Base-by-base conservation (phyloP, 2,329 filamentous ascomycete species). In the Cercospora beticola region DNA sequence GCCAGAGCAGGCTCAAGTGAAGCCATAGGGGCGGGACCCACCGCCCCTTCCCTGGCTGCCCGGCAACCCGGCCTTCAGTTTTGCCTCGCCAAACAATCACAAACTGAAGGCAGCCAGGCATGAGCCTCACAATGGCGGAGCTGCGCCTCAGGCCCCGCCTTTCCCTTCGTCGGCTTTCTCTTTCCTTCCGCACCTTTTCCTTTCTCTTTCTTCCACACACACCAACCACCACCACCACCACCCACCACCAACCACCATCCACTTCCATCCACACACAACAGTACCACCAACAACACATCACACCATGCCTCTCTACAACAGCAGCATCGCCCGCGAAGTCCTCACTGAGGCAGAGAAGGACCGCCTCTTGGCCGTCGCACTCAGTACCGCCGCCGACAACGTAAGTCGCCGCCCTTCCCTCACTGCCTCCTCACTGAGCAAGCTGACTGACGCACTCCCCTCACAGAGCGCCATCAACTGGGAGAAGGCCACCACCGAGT, bases 271-370 rank as follows among this genome's bases (percentile, higher is more conserved):
- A 36, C 65, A 40, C 60, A 64, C 23, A 14, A 30, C 61, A 58
- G 21, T 26, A 62, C 28, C 62, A 46, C 30, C 65, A 64, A 58
- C 54, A 31, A 14, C 26, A 57, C 21, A 46, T 49, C 36, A 28
- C 43, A 64, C 40, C 33, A 70, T 60, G 62, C 74, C 75, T 70
- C 33, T 68, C 21, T 76, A 76, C 74, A 65, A 76, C 64, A 77
- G 70, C 72, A 49, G 66, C 9, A 67, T 71, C 54, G 74, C 74
- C 46, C 75, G 73, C 62, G 46, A 49, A 16, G 60, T 69, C 21
- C 69, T 78, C 56, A 73, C 16, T 33, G 74, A 78, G 4, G 63
- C 26, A 21, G 76, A 78, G 33, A 78, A 76, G 68, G 71, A 77
- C 52, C 76, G 76, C 66, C 67, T 78, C 62, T 33, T 77, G 31